These are phyloP conservation scores for slime mould (Dictyostelium discoideum) DNA, from an alignment of 78 protist species.

Conservation along the genomic window dicty_2.7 NC_007088.5:7762001-7762500, in stretches of 20 bases:
- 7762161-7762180: conserved; percentile 9
- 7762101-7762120: conserved; percentile 13
- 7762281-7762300: not conserved
- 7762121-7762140: not conserved
- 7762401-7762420: not conserved
- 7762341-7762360: not conserved
- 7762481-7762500: not conserved
- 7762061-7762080: not conserved
- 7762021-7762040: not conserved
- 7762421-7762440: not conserved
- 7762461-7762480: not conserved
- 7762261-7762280: not conserved
- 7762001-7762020: not conserved
- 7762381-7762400: not conserved
- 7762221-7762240: conserved; percentile 14
- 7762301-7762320: no score
- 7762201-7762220: conserved; percentile 33
- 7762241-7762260: not conserved
- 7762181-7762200: conserved; percentile 12
- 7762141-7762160: conserved; percentile 15
- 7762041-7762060: not conserved
- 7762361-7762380: not conserved
- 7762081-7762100: not conserved
- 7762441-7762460: not conserved
- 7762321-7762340: conserved; percentile 19